Percentiles rank a stretch among this genome's conserved stretches.
phyloP scores from a whole-genome alignment of 495 filamentous ascomycete genomes.

The Diplogelasinospora grovesii region DNA sequence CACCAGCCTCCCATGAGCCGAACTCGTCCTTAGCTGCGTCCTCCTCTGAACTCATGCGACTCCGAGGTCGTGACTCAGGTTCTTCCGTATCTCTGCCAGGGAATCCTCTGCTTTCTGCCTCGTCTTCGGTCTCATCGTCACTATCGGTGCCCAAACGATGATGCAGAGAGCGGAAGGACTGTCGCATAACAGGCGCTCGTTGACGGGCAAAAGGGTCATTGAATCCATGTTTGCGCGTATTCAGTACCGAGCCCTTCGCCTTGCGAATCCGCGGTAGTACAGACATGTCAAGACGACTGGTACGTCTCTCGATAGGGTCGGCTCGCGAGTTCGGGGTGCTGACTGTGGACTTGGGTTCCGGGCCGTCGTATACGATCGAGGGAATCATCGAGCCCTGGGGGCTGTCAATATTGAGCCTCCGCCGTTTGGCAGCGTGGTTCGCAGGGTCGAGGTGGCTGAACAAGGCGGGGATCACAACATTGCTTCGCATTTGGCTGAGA shows the following conservation, averaged over 20 bases:
- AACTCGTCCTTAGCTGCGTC: slow-evolving; percentile 61
- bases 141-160: slow-evolving; percentile 49
- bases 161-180: slow-evolving; percentile 46
- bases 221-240: slow-evolving; percentile 60
- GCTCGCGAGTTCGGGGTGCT: slow-evolving; percentile 65
- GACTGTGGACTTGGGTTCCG: slow-evolving; percentile 50
- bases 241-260: slow-evolving; percentile 47
- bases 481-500: slow-evolving; percentile 75
- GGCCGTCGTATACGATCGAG: slow-evolving; percentile 37
- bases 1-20: slow-evolving; percentile 31
- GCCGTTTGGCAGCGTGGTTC: slow-evolving; percentile 66
- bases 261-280: slow-evolving; percentile 69
- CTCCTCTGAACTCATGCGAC: slow-evolving; percentile 65
- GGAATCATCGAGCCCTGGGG: slow-evolving; percentile 45
- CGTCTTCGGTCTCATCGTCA: slow-evolving; percentile 51
- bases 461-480: slow-evolving; percentile 73
- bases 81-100: slow-evolving; percentile 70
- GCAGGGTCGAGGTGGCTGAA: slow-evolving; percentile 79
- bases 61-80: slow-evolving; percentile 71
- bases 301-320: slow-evolving; percentile 45
- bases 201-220: slow-evolving; percentile 72
- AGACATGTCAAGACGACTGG: slow-evolving; percentile 52
- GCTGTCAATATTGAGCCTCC: slow-evolving; percentile 69
- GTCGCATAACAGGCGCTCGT: slow-evolving; percentile 39
- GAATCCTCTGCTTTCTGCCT: slow-evolving; percentile 41